These are phyloP conservation scores for Aspergillus bridgeri DNA, from an alignment of 495 filamentous ascomycete genomes.

Conservation along the genomic window DNA sequence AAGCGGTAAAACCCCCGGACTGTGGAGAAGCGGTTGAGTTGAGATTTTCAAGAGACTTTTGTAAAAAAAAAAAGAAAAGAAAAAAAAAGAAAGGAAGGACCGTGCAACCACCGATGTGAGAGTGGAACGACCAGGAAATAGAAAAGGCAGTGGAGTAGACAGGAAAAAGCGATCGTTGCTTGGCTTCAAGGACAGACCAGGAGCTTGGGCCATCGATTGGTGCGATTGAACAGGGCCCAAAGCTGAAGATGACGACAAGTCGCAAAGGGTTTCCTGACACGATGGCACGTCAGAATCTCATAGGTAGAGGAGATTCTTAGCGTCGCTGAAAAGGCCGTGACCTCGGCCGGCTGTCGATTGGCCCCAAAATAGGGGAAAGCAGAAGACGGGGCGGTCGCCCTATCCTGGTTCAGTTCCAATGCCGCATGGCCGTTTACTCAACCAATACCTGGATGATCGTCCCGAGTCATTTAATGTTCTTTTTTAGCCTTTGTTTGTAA, in stretches of 20 bases:
- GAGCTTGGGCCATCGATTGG: conserved; percentile 38
- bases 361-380: conserved; percentile 21
- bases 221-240: conserved; percentile 16
- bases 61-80: conserved; percentile 3
- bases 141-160: conserved; percentile 11
- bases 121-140: conserved; percentile 8
- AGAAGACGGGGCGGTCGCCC: conserved; percentile 22
- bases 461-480: conserved; percentile 24
- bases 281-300: neutral
- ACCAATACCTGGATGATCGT: conserved; percentile 25
- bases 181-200: conserved; percentile 7
- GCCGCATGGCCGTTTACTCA: conserved; percentile 25
- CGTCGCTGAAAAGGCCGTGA: conserved; percentile 14
- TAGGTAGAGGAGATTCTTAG: neutral
- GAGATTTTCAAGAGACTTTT: neutral
- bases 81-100: conserved; percentile 2
- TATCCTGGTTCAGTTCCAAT: conserved; percentile 30
- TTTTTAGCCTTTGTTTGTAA: conserved; percentile 10
- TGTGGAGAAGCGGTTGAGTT: conserved; percentile 22
- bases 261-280: conserved; percentile 5
- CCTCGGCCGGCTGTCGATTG: conserved; percentile 31
- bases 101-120: conserved; percentile 4
- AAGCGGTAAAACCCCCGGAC: conserved; percentile 12
- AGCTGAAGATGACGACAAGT: conserved; percentile 21
- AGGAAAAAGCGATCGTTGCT: neutral